Evolutionary conservation across 495 filamentous ascomycete species (phyloP).

Genomic region (Recurvomyces mirabilis): DNA sequence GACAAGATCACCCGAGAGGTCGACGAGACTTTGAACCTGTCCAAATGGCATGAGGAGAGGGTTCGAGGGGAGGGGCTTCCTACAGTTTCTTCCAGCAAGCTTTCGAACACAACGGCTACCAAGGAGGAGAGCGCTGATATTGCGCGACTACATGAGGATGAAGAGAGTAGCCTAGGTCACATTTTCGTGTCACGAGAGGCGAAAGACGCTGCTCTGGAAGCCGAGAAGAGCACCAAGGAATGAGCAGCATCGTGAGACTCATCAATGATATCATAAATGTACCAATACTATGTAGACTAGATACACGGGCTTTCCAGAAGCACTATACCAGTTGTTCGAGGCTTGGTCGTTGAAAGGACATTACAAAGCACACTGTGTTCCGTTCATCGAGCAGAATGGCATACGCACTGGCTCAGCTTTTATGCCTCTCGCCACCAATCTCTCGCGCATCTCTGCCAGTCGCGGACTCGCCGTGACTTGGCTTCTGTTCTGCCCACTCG

Average conservation of each 20-base stretch:
- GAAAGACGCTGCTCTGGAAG: not conserved
- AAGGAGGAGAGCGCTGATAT: not conserved
- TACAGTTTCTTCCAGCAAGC: not conserved
- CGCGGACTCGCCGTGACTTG: slow-evolving; percentile 53
- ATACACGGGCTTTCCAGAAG: too few species aligned
- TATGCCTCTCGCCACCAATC: slow-evolving; percentile 55
- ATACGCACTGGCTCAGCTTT: slow-evolving; percentile 47
- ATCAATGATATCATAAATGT: not conserved
- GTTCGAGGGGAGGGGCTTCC: slow-evolving; percentile 7
- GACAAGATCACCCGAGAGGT: slow-evolving; percentile 32
- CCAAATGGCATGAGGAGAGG: slow-evolving; percentile 19
- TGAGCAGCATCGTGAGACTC: too few species aligned
- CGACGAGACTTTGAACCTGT: slow-evolving; percentile 30
- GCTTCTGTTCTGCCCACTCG: slow-evolving; percentile 48
- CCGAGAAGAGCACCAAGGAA: too few species aligned
- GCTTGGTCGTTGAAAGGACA: too few species aligned
- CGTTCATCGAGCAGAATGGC: slow-evolving; percentile 40
- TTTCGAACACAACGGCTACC: not conserved
- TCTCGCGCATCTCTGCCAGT: slow-evolving; percentile 59
- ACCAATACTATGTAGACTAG: too few species aligned
- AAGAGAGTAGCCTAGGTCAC: slow-evolving; percentile 11
- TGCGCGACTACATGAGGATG: slow-evolving; percentile 1
- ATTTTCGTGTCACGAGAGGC: slow-evolving; percentile 9
- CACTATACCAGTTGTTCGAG: not conserved
- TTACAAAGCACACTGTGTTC: slow-evolving; percentile 23